These are phyloP conservation scores for Ogataea polymorpha DNA, from an alignment of 805 yeast genomes.

Conservation along the genomic window DNA sequence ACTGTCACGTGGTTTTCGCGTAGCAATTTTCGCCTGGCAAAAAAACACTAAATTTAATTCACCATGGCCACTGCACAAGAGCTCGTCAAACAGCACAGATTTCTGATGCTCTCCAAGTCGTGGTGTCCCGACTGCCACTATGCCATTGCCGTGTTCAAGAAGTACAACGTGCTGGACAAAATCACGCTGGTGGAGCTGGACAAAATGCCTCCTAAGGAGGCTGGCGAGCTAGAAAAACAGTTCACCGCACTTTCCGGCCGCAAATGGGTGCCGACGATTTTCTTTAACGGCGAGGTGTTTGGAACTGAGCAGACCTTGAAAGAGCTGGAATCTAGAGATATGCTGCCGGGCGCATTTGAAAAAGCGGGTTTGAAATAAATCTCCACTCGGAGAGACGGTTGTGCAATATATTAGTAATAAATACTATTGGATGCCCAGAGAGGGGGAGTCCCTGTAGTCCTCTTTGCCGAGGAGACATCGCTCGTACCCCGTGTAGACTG, in stretches of 20 bases:
- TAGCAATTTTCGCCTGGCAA: not conserved
- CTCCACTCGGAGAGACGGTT: not conserved
- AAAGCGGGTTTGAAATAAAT: constrained; percentile 27
- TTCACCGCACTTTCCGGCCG: constrained; percentile 56
- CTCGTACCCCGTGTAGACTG: not conserved
- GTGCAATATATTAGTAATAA: not conserved
- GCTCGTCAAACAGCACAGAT: constrained; percentile 44
- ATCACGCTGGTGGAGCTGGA: constrained; percentile 61
- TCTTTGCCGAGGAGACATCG: not conserved
- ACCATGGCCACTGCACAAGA: constrained; percentile 38
- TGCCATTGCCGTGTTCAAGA: constrained; percentile 52
- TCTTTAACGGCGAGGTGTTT: constrained; percentile 54
- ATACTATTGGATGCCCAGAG: not conserved
- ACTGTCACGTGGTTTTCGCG: no score
- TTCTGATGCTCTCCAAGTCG: constrained; percentile 60
- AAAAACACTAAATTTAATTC: not conserved
- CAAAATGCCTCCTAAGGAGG: constrained; percentile 47
- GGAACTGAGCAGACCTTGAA: constrained; percentile 55
- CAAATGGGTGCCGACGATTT: constrained; percentile 70
- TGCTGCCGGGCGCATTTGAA: constrained; percentile 35
- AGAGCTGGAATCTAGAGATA: constrained; percentile 34
- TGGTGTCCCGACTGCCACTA: constrained; percentile 83
- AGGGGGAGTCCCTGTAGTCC: not conserved
- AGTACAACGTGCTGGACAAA: constrained; percentile 48
- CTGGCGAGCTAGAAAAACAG: constrained; percentile 49